These are phyloP conservation scores for Plasmodium fragile DNA, from an alignment of 169 alveolate genomes.

Conservation along the genomic window DNA sequence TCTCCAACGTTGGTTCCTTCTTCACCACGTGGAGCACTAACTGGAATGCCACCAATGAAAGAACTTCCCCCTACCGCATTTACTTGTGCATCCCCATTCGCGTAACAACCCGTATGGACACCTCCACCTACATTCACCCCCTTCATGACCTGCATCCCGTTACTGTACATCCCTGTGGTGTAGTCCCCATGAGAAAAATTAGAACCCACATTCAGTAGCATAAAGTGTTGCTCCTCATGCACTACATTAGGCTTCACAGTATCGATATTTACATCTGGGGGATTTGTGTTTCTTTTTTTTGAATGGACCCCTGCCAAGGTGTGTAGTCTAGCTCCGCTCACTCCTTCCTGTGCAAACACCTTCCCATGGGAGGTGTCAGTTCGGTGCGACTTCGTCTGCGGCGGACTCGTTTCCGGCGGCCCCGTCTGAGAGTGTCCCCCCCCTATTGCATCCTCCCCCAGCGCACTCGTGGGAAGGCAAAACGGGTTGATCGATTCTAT, in stretches of 20 bases:
- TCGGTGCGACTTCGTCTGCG: background rate
- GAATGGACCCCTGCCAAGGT: background rate
- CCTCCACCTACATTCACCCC: background rate
- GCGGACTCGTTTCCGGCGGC: no score
- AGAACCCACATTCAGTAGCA: slow-evolving; percentile 8
- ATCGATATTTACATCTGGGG: slow-evolving; percentile 15
- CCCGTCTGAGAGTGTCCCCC: no score
- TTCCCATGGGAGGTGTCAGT: background rate
- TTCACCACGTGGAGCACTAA: background rate
- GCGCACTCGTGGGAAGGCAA: background rate
- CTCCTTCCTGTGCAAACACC: background rate
- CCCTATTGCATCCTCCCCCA: background rate
- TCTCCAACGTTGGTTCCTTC: background rate
- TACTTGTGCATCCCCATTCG: background rate
- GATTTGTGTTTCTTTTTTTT: background rate
- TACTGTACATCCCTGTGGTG: background rate
- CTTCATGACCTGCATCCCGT: background rate
- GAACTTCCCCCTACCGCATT: background rate
- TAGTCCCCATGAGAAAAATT: background rate
- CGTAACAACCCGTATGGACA: background rate
- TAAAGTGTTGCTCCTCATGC: slow-evolving; percentile 38
- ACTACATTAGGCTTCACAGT: slow-evolving; percentile 24
- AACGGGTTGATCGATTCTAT: background rate
- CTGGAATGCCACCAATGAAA: background rate
- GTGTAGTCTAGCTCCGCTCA: background rate